These are phyloP conservation scores for Centrapalus pauciflorus DNA, from an alignment of 129 eudicot genomes.

Conservation along the genomic window DNA sequence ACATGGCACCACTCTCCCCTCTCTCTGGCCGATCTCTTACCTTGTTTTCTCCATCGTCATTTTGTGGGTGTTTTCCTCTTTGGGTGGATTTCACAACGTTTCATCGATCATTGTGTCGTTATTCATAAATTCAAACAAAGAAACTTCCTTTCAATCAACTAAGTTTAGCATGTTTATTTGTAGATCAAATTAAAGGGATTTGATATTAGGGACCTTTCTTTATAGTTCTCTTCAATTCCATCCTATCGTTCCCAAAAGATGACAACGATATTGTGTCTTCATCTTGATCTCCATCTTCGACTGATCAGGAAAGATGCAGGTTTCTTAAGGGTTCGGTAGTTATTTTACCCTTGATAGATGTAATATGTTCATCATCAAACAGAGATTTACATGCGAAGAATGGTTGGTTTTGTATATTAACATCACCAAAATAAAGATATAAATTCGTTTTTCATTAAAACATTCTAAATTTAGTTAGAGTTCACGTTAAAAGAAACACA, in stretches of 20 bases:
- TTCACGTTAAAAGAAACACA: background rate
- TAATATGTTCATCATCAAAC: background rate
- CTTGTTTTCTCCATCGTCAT: slow-evolving; percentile 29
- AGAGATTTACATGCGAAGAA: background rate
- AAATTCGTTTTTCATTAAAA: background rate
- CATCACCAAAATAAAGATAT: background rate
- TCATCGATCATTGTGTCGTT: slow-evolving; percentile 8
- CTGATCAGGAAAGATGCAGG: background rate
- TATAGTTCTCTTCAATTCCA: background rate
- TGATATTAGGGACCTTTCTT: slow-evolving; percentile 5
- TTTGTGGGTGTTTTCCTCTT: slow-evolving; percentile 20
- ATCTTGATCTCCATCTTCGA: slow-evolving; percentile 3
- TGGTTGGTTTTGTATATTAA: background rate
- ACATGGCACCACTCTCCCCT: slow-evolving; percentile 26
- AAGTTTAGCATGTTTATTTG: slow-evolving; percentile 4
- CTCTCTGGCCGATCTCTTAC: slow-evolving; percentile 20
- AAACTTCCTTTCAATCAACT: background rate
- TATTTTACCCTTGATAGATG: background rate
- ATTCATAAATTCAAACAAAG: background rate
- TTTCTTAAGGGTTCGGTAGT: background rate
- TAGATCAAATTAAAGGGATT: slow-evolving; percentile 10
- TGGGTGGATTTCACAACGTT: slow-evolving; percentile 9
- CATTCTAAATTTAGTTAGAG: background rate
- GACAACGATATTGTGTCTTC: slow-evolving; percentile 13
- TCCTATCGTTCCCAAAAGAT: slow-evolving; percentile 11